phyloP scores from a whole-genome alignment of 257 asterid genomes.

The Solanum chaucha region DNA sequence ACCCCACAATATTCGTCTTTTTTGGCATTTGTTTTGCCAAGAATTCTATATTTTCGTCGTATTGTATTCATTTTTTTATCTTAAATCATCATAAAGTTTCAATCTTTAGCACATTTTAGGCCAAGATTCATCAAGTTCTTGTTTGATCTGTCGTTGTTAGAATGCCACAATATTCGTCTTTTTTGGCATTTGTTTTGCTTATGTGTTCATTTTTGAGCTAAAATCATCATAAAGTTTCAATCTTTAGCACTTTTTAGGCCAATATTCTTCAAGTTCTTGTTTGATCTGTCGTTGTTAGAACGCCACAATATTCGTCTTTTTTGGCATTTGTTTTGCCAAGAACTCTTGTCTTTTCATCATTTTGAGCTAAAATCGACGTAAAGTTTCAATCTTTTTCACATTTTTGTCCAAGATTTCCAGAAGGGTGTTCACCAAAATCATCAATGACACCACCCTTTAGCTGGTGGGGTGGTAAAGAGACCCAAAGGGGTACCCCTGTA shows the following conservation, averaged over 20 bases:
- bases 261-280: background rate
- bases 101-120: background rate
- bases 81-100: background rate
- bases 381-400: background rate
- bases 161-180: background rate
- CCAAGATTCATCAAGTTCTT: background rate
- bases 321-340: background rate
- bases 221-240: background rate
- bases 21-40: background rate
- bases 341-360: background rate
- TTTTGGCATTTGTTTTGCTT: background rate
- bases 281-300: background rate
- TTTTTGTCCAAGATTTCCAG: background rate
- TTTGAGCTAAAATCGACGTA: background rate
- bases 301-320: background rate
- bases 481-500: conserved; percentile 73
- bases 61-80: background rate
- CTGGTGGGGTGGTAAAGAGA: conserved; percentile 90
- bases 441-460: conserved; percentile 57
- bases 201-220: background rate
- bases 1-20: background rate
- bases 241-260: background rate
- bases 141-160: no score
- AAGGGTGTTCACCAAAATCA: background rate
- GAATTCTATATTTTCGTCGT: no score